Base-by-base conservation (phyloP, 2,329 filamentous ascomycete species). In the Fusarium musae region DNA sequence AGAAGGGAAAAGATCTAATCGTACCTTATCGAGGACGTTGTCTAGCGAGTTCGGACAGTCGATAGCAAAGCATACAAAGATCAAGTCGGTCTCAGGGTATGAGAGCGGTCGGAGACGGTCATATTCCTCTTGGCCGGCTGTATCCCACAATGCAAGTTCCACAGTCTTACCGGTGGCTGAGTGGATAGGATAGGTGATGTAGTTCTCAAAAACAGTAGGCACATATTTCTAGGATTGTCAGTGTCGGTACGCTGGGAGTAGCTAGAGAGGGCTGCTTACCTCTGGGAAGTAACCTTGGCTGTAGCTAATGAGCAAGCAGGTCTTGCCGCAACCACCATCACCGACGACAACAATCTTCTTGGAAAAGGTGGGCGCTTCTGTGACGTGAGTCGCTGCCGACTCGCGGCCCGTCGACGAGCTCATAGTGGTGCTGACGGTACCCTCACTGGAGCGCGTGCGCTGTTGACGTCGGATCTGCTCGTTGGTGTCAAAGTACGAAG, bases 331-430 rank as follows among this genome's bases (percentile, higher is more conserved):
- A 72, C 96, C 96, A 78, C 96, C 96, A 83, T 99, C 96, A 72
- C 96, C 96, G 50, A 99, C 96, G 58, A 99, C 96, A 49, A 99
- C 96, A 81, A 99, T 96, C 89, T 99, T 99, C 88, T 99, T 99
- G 76, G 96, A 98, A 85, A 96, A 98, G 64, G 94, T 90, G 8
- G 96, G 95, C 30, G 93, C 94, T 81, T 97, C 94, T 56, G 96
- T 98, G 83, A 96, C 90, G 82, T 94, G 92, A 59, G 96, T 98
- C 69, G 89, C 91, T 67, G 93, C 90, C 53, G 93, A 95, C 82
- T 95, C 92, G 79, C 91, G 88, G 78, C 92, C 92, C 56, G 91
- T 93, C 59, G 91, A 92, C 72, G 89, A 88, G 84, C 93, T 96
- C 84, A 91, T 91, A 82, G 91, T 92, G 75, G 94, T 97, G 88